Evolutionary conservation across 73 alveolate genomes (phyloP), one percentile per base, ranked within the genome.

Genomic region (Paramecium caudatum): DNA sequence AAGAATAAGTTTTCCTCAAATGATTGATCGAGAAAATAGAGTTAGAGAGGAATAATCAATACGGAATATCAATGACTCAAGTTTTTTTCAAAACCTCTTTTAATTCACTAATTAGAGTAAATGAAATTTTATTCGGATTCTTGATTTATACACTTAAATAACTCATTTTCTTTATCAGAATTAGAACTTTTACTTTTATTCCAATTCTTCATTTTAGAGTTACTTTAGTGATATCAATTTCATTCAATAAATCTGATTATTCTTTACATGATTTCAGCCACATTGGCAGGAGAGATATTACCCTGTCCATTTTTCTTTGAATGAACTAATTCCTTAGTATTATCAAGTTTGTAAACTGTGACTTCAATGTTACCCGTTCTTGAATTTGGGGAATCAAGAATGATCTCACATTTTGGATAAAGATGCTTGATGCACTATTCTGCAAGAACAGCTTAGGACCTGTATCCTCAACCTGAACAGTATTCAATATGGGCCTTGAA

Each of bases 381-480:
- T 25, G 80, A 55, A 55, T 55, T 43, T 7, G 80, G 80, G 23
- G 46, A 55, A 55, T 55, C n/a, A 2, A 55, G 30, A 19, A 43
- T 55, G 45, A 55, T 10, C 30, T 55, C 80, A 55, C 80, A 27
- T 23, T 55, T 55, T 55, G 80, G 80, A 55, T 55, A 55, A 8
- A 55, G 46, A 55, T 55, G 80, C 80, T 55, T 55, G 4, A 55
- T 27, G 45, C 80, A 55, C 3, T 27, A 37, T 55, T 55, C 80
- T 10, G 80, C 80, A 5, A 55, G 30, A 19, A 55, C 30, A 55
- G 80, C 80, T 55, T 55, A 55, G 9, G 80, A 55, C 23, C 80
- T 37, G 30, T 55, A 55, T 55, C 80, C 80, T 55, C 80, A 55
- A 10, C 80, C 80, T 55, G 80, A 55, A 55, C 80, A 55, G 21